Evolutionary conservation across 108 stramenopile species (phyloP), one percentile per base, ranked within the genome.

Genomic region (Heterococcus sp.): DNA sequence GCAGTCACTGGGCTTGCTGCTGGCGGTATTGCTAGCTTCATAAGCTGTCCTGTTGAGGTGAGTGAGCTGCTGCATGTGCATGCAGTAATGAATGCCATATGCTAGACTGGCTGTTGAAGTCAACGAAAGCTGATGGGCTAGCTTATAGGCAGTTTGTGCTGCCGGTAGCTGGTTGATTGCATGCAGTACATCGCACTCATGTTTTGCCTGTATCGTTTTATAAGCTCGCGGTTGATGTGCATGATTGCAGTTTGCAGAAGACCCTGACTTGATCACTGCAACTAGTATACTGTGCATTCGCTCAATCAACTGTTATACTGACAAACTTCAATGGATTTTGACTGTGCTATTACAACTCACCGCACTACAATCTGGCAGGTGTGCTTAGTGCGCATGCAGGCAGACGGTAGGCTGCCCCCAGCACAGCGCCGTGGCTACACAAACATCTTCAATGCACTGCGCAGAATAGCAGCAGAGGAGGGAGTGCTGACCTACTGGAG

Each of bases 361-460:
- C 46, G 46, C 46, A 8, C 14, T 58, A 21, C 46, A 8, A 21
- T 21, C 8, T 21, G 46, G 21, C 79, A 81, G 79, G 85, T 85
- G 68, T 85, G 85, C 71, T 65, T 85, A 77, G 85, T 85, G 71
- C 83, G 85, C 30, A 85, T 85, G 85, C 83, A 84, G 33, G 69
- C 72, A 32, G 85, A 85, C 72, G 85, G 72, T 2, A 65, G 80
- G 2, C 83, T 85, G 1, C 76, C 83, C 26, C 32, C 2, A 1
- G 85, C 70, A 31, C 36, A 84, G 30, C 82, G 83, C 21, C 76
- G 84, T 36, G 84, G 84, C 71, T 85, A 85, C 83, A 85, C 72
- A 64, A 71, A 84, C 78, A 72, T 85, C 30, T 78, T 76, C 1
- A 73, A 85, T 77, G 85, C 85, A 0, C 73, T 85, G 0, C 26